A percentile compares a stretch with the other conserved stretches of the same genome.
Evolutionary conservation across 208 protist genomes (phyloP).

Genomic region (Leishmania turanica): DNA sequence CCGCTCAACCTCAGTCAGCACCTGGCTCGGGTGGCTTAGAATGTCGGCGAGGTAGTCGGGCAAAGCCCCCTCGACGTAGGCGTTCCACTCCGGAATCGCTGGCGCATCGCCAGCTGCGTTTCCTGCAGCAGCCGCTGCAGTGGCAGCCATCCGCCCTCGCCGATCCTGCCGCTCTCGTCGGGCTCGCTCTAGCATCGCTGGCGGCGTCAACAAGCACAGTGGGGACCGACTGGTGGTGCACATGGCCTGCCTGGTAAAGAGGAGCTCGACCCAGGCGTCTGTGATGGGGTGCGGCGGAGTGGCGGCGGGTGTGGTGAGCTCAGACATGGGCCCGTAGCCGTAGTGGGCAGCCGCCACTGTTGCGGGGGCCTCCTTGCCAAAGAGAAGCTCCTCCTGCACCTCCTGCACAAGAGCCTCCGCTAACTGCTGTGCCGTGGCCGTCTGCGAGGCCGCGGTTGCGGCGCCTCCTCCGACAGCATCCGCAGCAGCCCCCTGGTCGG

Average conservation of each 20-base stretch:
- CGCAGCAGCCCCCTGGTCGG: not conserved
- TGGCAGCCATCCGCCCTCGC: constrained; percentile 9
- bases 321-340: not conserved
- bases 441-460: too few relatives aligned
- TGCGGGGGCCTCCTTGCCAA: constrained; percentile 14
- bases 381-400: constrained; percentile 34
- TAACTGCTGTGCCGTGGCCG: constrained; percentile 5
- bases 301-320: not conserved
- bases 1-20: constrained; percentile 37
- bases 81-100: constrained; percentile 42
- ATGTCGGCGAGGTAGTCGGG: constrained; percentile 51
- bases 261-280: constrained; percentile 61
- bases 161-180: constrained; percentile 63
- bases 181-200: constrained; percentile 64
- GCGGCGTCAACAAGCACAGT: constrained; percentile 56
- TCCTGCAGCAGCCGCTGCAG: constrained; percentile 9
- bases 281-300: constrained; percentile 35
- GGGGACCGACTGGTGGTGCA: constrained; percentile 62
- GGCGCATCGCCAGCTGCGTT: not conserved
- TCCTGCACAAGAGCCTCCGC: constrained; percentile 38
- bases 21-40: constrained; percentile 40
- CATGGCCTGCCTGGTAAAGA: constrained; percentile 67
- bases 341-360: not conserved
- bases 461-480: not conserved
- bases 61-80: constrained; percentile 64